phyloP scores from a whole-genome alignment of 2,329 filamentous ascomycete genomes.

The Colletotrichum incanum region DNA sequence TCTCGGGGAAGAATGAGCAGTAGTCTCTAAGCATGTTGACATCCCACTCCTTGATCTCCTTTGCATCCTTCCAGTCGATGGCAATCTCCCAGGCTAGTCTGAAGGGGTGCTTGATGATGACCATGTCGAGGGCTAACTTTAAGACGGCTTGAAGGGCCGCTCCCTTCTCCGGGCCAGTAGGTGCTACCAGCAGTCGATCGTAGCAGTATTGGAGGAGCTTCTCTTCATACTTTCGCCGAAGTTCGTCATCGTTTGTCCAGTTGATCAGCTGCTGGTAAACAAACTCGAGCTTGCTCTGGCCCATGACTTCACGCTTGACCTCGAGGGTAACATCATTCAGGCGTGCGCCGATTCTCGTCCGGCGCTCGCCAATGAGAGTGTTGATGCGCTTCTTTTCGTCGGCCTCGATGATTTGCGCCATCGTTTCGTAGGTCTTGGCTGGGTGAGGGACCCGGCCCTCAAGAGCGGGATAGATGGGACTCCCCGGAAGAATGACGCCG shows the following conservation, averaged over 20 bases:
- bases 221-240: conserved; percentile 89
- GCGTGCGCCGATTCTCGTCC: conserved; percentile 88
- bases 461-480: conserved; percentile 84
- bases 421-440: conserved; percentile 82
- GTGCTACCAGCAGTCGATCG: conserved; percentile 81
- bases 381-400: conserved; percentile 94
- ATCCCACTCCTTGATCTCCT: conserved; percentile 84
- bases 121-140: conserved; percentile 90
- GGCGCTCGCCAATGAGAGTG: conserved; percentile 87
- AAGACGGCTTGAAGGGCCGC: conserved; percentile 81
- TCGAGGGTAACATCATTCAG: conserved; percentile 87
- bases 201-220: conserved; percentile 88
- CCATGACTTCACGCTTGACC: conserved; percentile 88
- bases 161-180: conserved; percentile 75
- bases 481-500: conserved; percentile 82
- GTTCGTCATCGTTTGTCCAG: conserved; percentile 90
- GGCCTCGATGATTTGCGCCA: conserved; percentile 86
- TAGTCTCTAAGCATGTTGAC: conserved; percentile 84
- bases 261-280: conserved; percentile 89
- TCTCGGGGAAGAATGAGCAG: conserved; percentile 85
- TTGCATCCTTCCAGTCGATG: conserved; percentile 89
- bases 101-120: conserved; percentile 94
- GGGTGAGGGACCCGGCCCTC: conserved; percentile 89
- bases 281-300: conserved; percentile 81
- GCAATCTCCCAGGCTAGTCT: conserved; percentile 92